These are phyloP conservation scores for Thermomyces lanuginosus DNA, from an alignment of 2,329 filamentous ascomycete species.

Conservation along the genomic window DNA sequence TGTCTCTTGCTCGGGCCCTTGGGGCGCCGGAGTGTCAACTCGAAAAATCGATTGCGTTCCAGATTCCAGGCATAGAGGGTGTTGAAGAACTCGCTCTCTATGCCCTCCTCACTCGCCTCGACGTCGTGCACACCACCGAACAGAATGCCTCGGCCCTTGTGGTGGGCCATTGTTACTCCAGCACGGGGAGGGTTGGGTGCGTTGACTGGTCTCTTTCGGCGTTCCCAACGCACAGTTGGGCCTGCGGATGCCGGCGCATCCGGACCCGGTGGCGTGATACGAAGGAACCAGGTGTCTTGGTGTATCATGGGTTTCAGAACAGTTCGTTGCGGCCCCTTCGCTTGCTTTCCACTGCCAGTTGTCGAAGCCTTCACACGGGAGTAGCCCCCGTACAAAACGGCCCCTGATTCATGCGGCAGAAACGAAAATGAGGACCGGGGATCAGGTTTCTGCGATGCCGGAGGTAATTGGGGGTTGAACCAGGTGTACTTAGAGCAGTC, in stretches of 20 bases:
- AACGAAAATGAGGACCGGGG: slow-evolving; percentile 82
- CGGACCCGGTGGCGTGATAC: slow-evolving; percentile 54
- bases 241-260: slow-evolving; percentile 50
- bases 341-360: slow-evolving; percentile 40
- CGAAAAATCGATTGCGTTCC: slow-evolving; percentile 89
- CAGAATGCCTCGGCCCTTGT: slow-evolving; percentile 80
- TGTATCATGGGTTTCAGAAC: slow-evolving; percentile 76
- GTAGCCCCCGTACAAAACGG: slow-evolving; percentile 84
- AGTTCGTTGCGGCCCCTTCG: slow-evolving; percentile 48
- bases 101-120: slow-evolving; percentile 79
- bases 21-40: slow-evolving; percentile 57
- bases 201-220: slow-evolving; percentile 81
- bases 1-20: slow-evolving; percentile 50
- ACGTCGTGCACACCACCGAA: slow-evolving; percentile 94
- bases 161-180: slow-evolving; percentile 83
- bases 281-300: slow-evolving; percentile 86
- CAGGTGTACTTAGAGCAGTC: slow-evolving; percentile 77
- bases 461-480: slow-evolving; percentile 58
- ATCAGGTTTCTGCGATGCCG: slow-evolving; percentile 74
- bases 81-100: slow-evolving; percentile 96
- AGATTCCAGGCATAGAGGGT: slow-evolving; percentile 84
- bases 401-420: slow-evolving; percentile 75
- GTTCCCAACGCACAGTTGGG: slow-evolving; percentile 76
- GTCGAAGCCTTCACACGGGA: slow-evolving; percentile 66
- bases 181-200: slow-evolving; percentile 67